Evolutionary conservation across 2,329 filamentous ascomycete genomes (phyloP), one percentile per base, ranked within the genome.

Genomic region (Teratosphaeria viscida): DNA sequence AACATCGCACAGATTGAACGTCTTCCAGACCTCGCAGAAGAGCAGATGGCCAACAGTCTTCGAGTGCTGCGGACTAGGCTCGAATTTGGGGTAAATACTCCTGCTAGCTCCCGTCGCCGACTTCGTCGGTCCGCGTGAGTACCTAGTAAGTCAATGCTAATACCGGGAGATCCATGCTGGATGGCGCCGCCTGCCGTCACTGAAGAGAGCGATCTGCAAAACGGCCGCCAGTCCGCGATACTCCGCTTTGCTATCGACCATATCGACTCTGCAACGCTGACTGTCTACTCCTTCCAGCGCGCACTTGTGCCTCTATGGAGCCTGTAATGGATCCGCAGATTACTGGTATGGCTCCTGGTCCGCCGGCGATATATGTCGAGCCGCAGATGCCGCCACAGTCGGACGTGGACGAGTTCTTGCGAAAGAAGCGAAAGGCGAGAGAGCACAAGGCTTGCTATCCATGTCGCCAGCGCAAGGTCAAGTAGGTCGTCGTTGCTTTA

Each of bases 391-490:
- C 76, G 53, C 66, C 66, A 32, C 74, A 76, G 57, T 70, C 73
- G 57, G 77, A 79, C 58, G 77, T 80, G 59, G 77, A 80, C 68
- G 77, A 79, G 64, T 78, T 79, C 47, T 64, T 80, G 65, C 72
- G 77, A 26, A 72, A 77, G 65, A 80, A 80, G 70, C 71, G 78
- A 54, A 80, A 80, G 65, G 77, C 77, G 54, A 70, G 78, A 34
- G 78, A 80, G 69, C 78, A 80, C 71, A 80, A 80, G 71, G 77
- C 77, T 54, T 79, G 78, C 67, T 79, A 80, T 67, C 77, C 78
- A 58, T 80, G 78, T 67, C 72, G 78, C 52, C 77, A 73, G 63
- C 64, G 72, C 8, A 74, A 74, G 63, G 72, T 74, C 47, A 71
- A 69, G 68, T 70, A 61, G 43, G 69, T 27, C 19, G 14, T 37